phyloP scores from a whole-genome alignment of 306 rosid species.

The Psophocarpus tetragonolobus region DNA sequence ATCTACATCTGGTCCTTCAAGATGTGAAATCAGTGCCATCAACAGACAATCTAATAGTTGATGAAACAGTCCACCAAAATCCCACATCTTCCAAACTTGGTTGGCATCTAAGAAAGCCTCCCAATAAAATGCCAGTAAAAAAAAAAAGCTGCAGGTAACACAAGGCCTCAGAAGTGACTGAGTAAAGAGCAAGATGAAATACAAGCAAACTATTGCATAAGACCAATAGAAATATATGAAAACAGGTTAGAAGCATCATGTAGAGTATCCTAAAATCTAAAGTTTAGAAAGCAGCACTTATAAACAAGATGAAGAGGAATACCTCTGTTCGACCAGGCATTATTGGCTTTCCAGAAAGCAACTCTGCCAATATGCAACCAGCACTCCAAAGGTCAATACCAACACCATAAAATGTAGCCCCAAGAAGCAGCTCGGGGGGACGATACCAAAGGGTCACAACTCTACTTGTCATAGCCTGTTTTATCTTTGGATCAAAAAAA shows the following conservation, averaged over 20 bases:
- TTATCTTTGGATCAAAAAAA: slow-evolving; percentile 64
- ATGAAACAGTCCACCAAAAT: slow-evolving; percentile 7
- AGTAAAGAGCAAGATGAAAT: slow-evolving; percentile 19
- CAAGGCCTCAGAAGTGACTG: slow-evolving; percentile 10
- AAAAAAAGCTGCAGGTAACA: neutral
- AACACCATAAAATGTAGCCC: slow-evolving; percentile 79
- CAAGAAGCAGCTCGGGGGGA: slow-evolving; percentile 96
- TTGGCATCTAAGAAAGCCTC: slow-evolving; percentile 22
- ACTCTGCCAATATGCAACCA: slow-evolving; percentile 98
- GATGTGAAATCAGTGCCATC: slow-evolving; percentile 14
- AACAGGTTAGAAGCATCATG: slow-evolving; percentile 24
- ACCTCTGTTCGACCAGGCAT: slow-evolving; percentile 99
- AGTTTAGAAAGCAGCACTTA: slow-evolving; percentile 20
- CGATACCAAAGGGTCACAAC: slow-evolving; percentile 99
- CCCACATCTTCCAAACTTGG: slow-evolving; percentile 4
- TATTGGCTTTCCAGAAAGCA: slow-evolving; percentile 95
- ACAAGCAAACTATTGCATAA: neutral
- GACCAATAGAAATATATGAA: slow-evolving; percentile 16
- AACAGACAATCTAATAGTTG: slow-evolving; percentile 25
- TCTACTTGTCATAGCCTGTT: slow-evolving; percentile 89
- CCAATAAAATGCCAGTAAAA: neutral
- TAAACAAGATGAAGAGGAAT: slow-evolving; percentile 36
- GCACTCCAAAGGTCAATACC: slow-evolving; percentile 98
- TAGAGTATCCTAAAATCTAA: slow-evolving; percentile 5
- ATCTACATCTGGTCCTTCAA: slow-evolving; percentile 7